Evolutionary conservation across 2,329 filamentous ascomycete species (phyloP).

Genomic region (Colletotrichum musicola): DNA sequence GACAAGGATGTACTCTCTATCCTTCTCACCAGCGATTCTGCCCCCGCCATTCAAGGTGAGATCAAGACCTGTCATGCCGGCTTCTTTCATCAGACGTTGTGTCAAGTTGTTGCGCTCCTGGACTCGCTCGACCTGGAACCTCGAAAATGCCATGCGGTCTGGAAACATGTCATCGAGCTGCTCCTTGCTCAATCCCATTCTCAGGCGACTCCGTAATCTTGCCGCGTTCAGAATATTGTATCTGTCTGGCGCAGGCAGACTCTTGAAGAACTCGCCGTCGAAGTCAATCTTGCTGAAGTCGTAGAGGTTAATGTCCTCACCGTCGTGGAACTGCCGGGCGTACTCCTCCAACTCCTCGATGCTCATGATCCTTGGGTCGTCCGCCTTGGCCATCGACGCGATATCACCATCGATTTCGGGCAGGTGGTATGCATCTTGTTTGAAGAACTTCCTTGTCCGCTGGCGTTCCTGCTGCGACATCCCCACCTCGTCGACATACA

Average conservation of each 20-base stretch:
- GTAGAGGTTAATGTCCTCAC: slow-evolving; percentile 91
- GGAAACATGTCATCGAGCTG: slow-evolving; percentile 98
- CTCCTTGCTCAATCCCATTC: slow-evolving; percentile 97
- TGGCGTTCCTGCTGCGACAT: slow-evolving; percentile 83
- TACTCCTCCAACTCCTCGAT: slow-evolving; percentile 95
- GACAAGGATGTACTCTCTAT: slow-evolving; percentile 94
- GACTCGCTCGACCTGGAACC: slow-evolving; percentile 95
- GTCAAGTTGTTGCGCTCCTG: slow-evolving; percentile 94
- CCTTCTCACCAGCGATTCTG: slow-evolving; percentile 85
- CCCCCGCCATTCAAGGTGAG: slow-evolving; percentile 71
- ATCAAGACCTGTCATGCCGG: slow-evolving; percentile 86
- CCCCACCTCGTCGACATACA: slow-evolving; percentile 91
- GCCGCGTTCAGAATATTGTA: slow-evolving; percentile 99
- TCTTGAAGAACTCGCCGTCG: slow-evolving; percentile 94
- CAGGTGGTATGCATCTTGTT: slow-evolving; percentile 94
- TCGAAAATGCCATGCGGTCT: slow-evolving; percentile 95
- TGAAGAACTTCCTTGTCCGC: slow-evolving; percentile 83
- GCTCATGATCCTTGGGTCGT: slow-evolving; percentile 97
- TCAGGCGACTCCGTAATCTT: slow-evolving; percentile 84
- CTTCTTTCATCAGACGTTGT: slow-evolving; percentile 92
- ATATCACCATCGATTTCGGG: slow-evolving; percentile 86
- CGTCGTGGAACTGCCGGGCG: slow-evolving; percentile 89
- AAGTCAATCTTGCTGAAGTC: slow-evolving; percentile 99
- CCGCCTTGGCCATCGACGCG: slow-evolving; percentile 86
- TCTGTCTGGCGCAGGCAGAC: slow-evolving; percentile 87